Percentiles rank a stretch among this genome's conserved stretches.
These are phyloP conservation scores for Phaeosphaeria sp. DNA, from an alignment of 2,329 filamentous ascomycete species.

Conservation along the genomic window DNA sequence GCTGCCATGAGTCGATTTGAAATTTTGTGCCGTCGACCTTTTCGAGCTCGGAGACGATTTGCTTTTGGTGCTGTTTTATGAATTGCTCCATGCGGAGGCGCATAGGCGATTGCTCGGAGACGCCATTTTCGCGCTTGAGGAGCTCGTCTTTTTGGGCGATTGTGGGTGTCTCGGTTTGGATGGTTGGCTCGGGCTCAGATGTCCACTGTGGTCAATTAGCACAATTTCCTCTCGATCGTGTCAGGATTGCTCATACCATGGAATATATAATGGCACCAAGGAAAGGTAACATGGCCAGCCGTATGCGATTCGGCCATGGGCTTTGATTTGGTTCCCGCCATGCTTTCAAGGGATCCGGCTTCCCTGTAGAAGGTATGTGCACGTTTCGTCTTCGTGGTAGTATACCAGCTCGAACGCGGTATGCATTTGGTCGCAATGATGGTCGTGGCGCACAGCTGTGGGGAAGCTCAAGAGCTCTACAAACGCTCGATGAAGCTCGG, in stretches of 20 bases:
- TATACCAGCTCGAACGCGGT: conserved; percentile 14
- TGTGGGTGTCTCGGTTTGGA: conserved; percentile 65
- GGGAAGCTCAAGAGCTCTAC: conserved; percentile 37
- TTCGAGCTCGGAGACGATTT: conserved; percentile 84
- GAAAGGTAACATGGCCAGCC: conserved; percentile 58
- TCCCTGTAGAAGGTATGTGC: conserved; percentile 28
- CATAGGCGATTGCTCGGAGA: conserved; percentile 86
- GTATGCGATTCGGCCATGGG: conserved; percentile 50
- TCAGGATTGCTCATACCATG: conserved; percentile 55
- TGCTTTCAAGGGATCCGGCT: conserved; percentile 38
- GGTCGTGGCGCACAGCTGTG: conserved; percentile 31
- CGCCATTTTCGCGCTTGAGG: conserved; percentile 77
- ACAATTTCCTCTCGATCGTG: not conserved
- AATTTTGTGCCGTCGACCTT: conserved; percentile 85
- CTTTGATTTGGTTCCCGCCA: conserved; percentile 45
- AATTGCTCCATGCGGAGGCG: conserved; percentile 96
- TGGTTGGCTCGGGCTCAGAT: conserved; percentile 37
- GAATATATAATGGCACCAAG: conserved; percentile 64
- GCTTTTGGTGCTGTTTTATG: conserved; percentile 89
- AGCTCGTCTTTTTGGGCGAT: conserved; percentile 87
- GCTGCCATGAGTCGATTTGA: conserved; percentile 82
- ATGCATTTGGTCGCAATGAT: conserved; percentile 24
- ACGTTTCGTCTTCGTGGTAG: conserved; percentile 26
- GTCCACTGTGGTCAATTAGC: conserved; percentile 27
- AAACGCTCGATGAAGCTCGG: conserved; percentile 31